These are phyloP conservation scores for Cymbopogon flexuosus DNA, from an alignment of 202 grass and related monocot species.

Conservation along the genomic window DNA sequence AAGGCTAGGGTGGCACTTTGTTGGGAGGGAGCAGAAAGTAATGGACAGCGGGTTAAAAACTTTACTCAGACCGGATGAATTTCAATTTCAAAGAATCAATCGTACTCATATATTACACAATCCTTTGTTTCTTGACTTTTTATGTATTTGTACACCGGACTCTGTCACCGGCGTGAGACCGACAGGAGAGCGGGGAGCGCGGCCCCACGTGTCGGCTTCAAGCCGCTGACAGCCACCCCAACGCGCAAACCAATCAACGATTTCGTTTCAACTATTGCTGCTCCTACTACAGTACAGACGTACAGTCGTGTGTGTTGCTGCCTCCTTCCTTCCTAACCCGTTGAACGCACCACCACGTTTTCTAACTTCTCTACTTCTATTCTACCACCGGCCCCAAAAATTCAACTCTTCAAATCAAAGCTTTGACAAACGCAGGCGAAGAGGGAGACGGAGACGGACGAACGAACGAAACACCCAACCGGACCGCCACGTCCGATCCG, in stretches of 20 bases:
- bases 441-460: not conserved
- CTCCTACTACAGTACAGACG: not conserved
- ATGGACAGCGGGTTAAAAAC: no score
- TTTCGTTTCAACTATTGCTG: conserved; percentile 27
- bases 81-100: conserved; percentile 43
- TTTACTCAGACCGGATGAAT: not conserved
- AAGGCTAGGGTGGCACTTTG: no score
- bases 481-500: not conserved
- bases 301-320: not conserved
- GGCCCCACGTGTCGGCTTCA: conserved; percentile 27
- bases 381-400: conserved; percentile 29
- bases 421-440: conserved; percentile 38
- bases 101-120: conserved; percentile 20
- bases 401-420: conserved; percentile 44
- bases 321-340: conserved; percentile 8
- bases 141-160: conserved; percentile 20
- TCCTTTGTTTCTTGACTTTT: conserved; percentile 12
- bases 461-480: not conserved
- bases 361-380: not conserved
- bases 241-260: conserved; percentile 27
- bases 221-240: conserved; percentile 8
- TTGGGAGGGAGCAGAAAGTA: no score
- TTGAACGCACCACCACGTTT: conserved; percentile 3
- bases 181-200: not conserved
- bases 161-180: conserved; percentile 31